A percentile compares a stretch with the other conserved stretches of the same genome.
These are phyloP conservation scores for Arachis hypogaea DNA, from an alignment of 306 rosid genomes.

Conservation along the genomic window DNA sequence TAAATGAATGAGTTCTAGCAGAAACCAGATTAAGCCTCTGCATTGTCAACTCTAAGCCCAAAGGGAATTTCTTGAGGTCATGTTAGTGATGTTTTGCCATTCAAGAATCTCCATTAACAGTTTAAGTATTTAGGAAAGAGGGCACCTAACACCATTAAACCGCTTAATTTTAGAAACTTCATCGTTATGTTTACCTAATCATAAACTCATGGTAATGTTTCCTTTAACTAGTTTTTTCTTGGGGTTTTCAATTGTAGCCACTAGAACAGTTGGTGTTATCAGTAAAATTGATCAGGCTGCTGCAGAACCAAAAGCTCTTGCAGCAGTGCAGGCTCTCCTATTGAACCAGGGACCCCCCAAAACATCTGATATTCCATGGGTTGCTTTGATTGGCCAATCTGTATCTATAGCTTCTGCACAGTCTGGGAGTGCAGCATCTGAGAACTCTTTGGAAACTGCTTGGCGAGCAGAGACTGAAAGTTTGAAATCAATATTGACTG, in stretches of 20 bases:
- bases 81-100: background rate
- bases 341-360: conserved; percentile 91
- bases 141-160: conserved; percentile 3
- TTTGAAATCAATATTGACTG: conserved; percentile 88
- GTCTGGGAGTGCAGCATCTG: conserved; percentile 85
- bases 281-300: conserved; percentile 98
- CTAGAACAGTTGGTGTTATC: conserved; percentile 93
- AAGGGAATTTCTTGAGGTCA: conserved; percentile 9
- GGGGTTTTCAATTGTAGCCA: conserved; percentile 57
- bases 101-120: conserved; percentile 8
- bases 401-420: conserved; percentile 93
- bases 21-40: background rate
- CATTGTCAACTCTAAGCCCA: conserved; percentile 13
- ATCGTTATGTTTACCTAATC: conserved; percentile 18
- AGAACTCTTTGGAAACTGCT: conserved; percentile 93
- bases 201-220: conserved; percentile 8
- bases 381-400: conserved; percentile 96
- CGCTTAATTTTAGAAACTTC: conserved; percentile 8
- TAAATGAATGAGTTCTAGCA: conserved; percentile 21
- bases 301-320: conserved; percentile 84
- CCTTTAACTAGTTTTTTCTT: conserved; percentile 14
- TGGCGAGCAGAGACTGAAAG: conserved; percentile 99
- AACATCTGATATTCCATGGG: conserved; percentile 92
- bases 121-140: conserved; percentile 22
- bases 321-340: conserved; percentile 95